These are phyloP conservation scores for Nitzschia palea DNA, from an alignment of 108 stramenopile genomes.

Conservation along the genomic window DNA sequence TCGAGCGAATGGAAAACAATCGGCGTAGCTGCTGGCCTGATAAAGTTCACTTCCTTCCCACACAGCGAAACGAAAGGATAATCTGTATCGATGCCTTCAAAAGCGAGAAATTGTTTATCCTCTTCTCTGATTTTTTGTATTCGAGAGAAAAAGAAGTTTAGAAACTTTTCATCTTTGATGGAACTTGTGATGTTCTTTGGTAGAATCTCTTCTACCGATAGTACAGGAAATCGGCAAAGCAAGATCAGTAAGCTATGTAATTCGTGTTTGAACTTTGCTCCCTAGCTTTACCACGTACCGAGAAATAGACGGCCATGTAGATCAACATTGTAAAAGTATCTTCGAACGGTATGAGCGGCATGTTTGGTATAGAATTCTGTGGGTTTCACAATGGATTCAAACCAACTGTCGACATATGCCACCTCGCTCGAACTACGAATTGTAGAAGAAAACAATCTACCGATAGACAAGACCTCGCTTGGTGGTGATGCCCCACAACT, in stretches of 20 bases:
- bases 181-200: slow-evolving; percentile 61
- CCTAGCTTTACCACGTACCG: slow-evolving; percentile 5
- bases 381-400: slow-evolving; percentile 32
- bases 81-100: slow-evolving; percentile 12
- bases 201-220: slow-evolving; percentile 40
- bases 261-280: neutral
- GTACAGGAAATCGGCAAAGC: too few species aligned
- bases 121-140: slow-evolving; percentile 6
- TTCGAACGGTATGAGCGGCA: slow-evolving; percentile 16
- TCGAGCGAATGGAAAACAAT: slow-evolving; percentile 49
- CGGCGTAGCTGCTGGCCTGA: slow-evolving; percentile 51
- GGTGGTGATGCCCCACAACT: too few species aligned
- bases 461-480: too few species aligned
- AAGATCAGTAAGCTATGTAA: too few species aligned
- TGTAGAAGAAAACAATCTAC: neutral
- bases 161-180: slow-evolving; percentile 47
- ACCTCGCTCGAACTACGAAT: neutral
- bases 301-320: slow-evolving; percentile 48
- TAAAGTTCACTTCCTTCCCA: slow-evolving; percentile 49
- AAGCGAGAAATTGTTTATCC: slow-evolving; percentile 13
- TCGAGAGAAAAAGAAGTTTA: slow-evolving; percentile 49
- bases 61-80: slow-evolving; percentile 53
- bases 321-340: slow-evolving; percentile 57
- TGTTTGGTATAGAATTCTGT: slow-evolving; percentile 36
- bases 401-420: slow-evolving; percentile 44